Conservation (phyloP, 768 basidiomycete species). For the Hysterangium stoloniferum region DNA sequence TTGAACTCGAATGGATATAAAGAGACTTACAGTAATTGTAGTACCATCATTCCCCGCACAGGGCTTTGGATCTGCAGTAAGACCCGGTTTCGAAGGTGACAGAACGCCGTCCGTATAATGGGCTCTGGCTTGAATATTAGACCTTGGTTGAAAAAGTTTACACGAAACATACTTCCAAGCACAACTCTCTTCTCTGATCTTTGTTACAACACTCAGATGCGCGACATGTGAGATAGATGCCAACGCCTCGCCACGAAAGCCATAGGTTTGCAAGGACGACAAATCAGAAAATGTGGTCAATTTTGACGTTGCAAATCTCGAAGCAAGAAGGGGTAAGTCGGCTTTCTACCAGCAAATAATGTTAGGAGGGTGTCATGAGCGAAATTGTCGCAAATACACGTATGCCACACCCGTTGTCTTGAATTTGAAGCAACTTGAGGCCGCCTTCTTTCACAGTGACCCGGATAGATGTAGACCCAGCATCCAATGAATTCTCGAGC, state of each 20-base stretch:
- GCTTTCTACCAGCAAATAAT: slow-evolving; percentile 48
- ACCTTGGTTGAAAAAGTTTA: not conserved
- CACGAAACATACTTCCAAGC: slow-evolving; percentile 79
- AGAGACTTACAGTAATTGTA: slow-evolving; percentile 57
- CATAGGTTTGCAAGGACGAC: slow-evolving; percentile 79
- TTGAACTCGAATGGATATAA: not conserved
- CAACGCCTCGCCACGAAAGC: slow-evolving; percentile 94
- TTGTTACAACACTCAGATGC: slow-evolving; percentile 83
- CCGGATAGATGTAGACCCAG: slow-evolving; percentile 78
- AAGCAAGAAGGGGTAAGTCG: slow-evolving; percentile 85
- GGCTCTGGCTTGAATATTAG: slow-evolving; percentile 43
- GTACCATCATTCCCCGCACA: slow-evolving; percentile 95
- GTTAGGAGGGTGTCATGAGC: not conserved
- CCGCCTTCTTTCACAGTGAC: slow-evolving; percentile 93
- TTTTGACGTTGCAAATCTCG: slow-evolving; percentile 95
- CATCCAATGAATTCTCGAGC: slow-evolving; percentile 93
- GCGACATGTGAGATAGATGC: slow-evolving; percentile 95
- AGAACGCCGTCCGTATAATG: slow-evolving; percentile 74
- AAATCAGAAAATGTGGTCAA: slow-evolving; percentile 81
- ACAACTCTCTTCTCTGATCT: slow-evolving; percentile 71
- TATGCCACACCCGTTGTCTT: slow-evolving; percentile 95
- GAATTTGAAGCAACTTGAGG: slow-evolving; percentile 88
- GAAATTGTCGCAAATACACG: slow-evolving; percentile 37
- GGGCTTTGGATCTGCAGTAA: slow-evolving; percentile 71
- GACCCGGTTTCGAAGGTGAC: slow-evolving; percentile 60